These are phyloP conservation scores for Odonthalia washingtoniensis DNA, from an alignment of 31 red algal genomes.

Conservation along the genomic window DNA sequence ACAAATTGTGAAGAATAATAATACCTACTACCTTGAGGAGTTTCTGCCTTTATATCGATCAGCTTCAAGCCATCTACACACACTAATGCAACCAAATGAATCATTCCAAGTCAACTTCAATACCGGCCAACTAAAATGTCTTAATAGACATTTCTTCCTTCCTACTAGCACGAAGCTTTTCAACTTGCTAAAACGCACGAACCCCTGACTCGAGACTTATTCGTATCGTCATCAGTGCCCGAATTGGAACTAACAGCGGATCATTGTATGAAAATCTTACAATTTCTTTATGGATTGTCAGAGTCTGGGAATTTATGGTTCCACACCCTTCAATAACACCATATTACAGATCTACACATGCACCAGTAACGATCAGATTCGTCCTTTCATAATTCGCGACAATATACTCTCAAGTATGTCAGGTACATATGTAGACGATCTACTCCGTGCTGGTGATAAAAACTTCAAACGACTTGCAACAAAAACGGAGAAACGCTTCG, in stretches of 20 bases:
- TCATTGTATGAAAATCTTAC: neutral
- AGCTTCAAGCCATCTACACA: no score
- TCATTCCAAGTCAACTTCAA: no score
- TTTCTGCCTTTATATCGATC: no score
- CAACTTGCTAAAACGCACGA: conserved; percentile 16
- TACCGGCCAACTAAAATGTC: neutral
- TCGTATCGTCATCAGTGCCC: conserved; percentile 10
- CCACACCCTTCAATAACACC: conserved; percentile 36
- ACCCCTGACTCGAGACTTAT: neutral
- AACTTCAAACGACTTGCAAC: neutral
- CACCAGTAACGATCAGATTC: conserved; percentile 19
- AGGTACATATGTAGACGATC: conserved; percentile 37
- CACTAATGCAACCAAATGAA: no score
- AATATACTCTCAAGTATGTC: neutral
- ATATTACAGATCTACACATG: conserved; percentile 7
- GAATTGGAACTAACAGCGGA: neutral
- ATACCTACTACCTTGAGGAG: no score
- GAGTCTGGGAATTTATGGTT: conserved; percentile 20
- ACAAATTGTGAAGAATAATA: no score
- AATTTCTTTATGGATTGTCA: neutral
- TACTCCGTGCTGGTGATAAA: no score
- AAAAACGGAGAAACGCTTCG: conserved; percentile 10
- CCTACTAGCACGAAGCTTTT: no score
- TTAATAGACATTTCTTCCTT: conserved; percentile 36
- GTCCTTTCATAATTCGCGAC: neutral